phyloP scores from a whole-genome alignment of 73 alveolate species.

The Stentor coeruleus region DNA sequence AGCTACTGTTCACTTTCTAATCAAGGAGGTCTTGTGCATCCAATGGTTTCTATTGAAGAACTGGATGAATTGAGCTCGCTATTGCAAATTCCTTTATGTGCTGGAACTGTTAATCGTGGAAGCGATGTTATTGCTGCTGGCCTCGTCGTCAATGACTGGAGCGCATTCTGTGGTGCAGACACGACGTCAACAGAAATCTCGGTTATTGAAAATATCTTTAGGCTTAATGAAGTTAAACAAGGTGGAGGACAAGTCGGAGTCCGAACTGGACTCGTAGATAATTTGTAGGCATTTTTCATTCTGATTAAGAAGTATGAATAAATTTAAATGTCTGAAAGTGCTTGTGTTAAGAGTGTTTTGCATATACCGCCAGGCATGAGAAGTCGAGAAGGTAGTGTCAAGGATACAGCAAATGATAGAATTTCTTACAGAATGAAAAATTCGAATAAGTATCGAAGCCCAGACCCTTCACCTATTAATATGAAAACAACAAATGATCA shows the following conservation, averaged over 20 bases:
- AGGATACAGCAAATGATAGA: too few relatives aligned
- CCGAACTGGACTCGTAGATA: slow-evolving; percentile 53
- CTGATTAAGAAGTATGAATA: too few relatives aligned
- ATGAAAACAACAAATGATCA: too few relatives aligned
- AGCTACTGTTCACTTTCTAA: slow-evolving; percentile 84
- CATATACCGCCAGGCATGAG: too few relatives aligned
- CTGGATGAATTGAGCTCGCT: slow-evolving; percentile 87
- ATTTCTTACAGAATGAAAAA: too few relatives aligned
- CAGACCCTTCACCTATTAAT: slow-evolving; percentile 6
- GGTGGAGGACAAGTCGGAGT: slow-evolving; percentile 34
- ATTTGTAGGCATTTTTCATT: slow-evolving; percentile 29
- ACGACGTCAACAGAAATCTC: slow-evolving; percentile 96
- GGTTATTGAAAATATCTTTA: slow-evolving; percentile 96
- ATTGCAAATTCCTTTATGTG: slow-evolving; percentile 93
- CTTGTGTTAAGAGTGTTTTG: too few relatives aligned
- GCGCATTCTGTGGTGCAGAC: slow-evolving; percentile 95
- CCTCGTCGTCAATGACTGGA: slow-evolving; percentile 96
- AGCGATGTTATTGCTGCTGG: slow-evolving; percentile 96
- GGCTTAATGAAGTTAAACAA: slow-evolving; percentile 67
- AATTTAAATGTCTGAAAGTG: too few relatives aligned
- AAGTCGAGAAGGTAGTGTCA: too few relatives aligned
- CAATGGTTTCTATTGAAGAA: slow-evolving; percentile 95
- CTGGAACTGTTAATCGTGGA: slow-evolving; percentile 99
- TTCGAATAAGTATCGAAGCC: background rate
- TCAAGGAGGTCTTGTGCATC: slow-evolving; percentile 98